A percentile compares a stretch with the other conserved stretches of the same genome.
Conservation (phyloP, 768 basidiomycete species). For the Crucibulum laeve region DNA sequence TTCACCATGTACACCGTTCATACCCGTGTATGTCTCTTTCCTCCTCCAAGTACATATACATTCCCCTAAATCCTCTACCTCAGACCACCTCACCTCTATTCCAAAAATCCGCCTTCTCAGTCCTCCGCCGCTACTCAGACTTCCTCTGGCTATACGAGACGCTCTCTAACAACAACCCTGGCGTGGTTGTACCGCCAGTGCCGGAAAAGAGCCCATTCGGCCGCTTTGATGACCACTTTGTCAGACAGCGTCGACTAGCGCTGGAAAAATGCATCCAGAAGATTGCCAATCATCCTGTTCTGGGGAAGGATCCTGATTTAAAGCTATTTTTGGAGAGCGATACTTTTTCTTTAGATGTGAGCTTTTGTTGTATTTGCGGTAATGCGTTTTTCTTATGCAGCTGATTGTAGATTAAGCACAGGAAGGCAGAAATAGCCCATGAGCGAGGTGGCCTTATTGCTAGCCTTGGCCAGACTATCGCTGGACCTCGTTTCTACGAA, state of each 20-base stretch:
- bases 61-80: slow-evolving; percentile 3
- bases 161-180: slow-evolving; percentile 86
- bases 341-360: slow-evolving; percentile 82
- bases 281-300: slow-evolving; percentile 86
- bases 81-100: slow-evolving; percentile 85
- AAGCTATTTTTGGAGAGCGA: slow-evolving; percentile 92
- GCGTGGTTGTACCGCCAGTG: slow-evolving; percentile 93
- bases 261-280: slow-evolving; percentile 91
- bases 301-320: slow-evolving; percentile 85
- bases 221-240: slow-evolving; percentile 89
- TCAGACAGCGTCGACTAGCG: slow-evolving; percentile 78
- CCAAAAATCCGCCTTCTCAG: slow-evolving; percentile 83
- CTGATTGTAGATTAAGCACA: slow-evolving; percentile 72
- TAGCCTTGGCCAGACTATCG: slow-evolving; percentile 71
- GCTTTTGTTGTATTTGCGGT: slow-evolving; percentile 21
- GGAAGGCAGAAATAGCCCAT: slow-evolving; percentile 70
- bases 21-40: slow-evolving; percentile 55
- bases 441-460: slow-evolving; percentile 84
- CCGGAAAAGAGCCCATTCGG: slow-evolving; percentile 95
- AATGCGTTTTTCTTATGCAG: slow-evolving; percentile 1
- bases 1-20: slow-evolving; percentile 98
- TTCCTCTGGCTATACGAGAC: slow-evolving; percentile 96
- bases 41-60: neutral
- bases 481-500: slow-evolving; percentile 82
- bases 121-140: slow-evolving; percentile 95